phyloP scores from a whole-genome alignment of 495 filamentous ascomycete species.

The Tetracladium setigerum region DNA sequence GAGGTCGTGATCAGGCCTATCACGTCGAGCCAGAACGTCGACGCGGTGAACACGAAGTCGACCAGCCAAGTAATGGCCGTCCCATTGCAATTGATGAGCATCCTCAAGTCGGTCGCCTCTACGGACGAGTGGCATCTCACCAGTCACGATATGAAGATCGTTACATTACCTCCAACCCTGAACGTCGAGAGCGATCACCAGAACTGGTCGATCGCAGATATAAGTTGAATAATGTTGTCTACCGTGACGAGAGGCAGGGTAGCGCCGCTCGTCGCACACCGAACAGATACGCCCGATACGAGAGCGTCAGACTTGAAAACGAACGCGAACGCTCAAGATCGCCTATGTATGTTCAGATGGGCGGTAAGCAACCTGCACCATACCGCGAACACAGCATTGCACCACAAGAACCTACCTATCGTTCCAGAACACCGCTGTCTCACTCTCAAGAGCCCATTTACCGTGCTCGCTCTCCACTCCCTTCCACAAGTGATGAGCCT shows the following conservation, averaged over 20 bases:
- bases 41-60: slow-evolving; percentile 6
- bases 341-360: slow-evolving; percentile 24
- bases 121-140: neutral
- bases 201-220: slow-evolving; percentile 24
- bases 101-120: neutral
- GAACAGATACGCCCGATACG: slow-evolving; percentile 24
- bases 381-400: slow-evolving; percentile 11
- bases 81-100: neutral
- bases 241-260: slow-evolving; percentile 21
- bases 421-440: slow-evolving; percentile 8
- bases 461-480: slow-evolving; percentile 12
- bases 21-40: slow-evolving; percentile 7
- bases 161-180: slow-evolving; percentile 4
- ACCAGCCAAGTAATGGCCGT: neutral
- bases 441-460: slow-evolving; percentile 13
- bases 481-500: slow-evolving; percentile 11
- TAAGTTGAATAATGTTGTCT: slow-evolving; percentile 22
- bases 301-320: slow-evolving; percentile 21
- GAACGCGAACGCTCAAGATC: slow-evolving; percentile 24
- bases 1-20: slow-evolving; percentile 18
- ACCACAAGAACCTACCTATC: neutral
- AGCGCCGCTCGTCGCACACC: slow-evolving; percentile 17
- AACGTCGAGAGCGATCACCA: slow-evolving; percentile 18
- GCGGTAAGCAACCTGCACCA: slow-evolving; percentile 1
- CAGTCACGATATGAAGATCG: slow-evolving; percentile 14